Conservation (phyloP, 192 early-diverging fungal species). For the Hyaloraphidium curvatum region DNA sequence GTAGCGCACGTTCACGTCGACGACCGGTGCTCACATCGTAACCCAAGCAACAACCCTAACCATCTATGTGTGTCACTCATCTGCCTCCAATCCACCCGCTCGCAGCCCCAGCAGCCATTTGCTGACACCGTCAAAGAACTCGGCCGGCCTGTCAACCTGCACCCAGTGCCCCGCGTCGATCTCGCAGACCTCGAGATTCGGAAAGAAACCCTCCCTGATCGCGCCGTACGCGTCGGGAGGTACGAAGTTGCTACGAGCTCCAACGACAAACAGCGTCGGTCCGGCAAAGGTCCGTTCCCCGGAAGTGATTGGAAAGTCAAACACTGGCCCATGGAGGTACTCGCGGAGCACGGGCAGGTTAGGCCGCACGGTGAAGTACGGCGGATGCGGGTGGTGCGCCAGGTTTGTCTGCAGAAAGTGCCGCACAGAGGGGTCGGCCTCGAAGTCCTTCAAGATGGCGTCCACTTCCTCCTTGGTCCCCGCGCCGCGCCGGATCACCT, state of each 20-base stretch:
- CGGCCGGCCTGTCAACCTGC: too few relatives aligned
- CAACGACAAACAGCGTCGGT: slow-evolving; percentile 67
- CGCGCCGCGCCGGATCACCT: slow-evolving; percentile 26
- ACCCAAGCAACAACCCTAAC: too few relatives aligned
- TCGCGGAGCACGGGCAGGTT: slow-evolving; percentile 48
- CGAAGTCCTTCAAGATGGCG: slow-evolving; percentile 24
- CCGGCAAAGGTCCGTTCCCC: slow-evolving; percentile 24
- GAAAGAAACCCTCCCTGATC: slow-evolving; percentile 56
- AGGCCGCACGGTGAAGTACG: slow-evolving; percentile 41
- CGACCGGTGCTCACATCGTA: too few relatives aligned
- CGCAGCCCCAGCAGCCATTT: too few relatives aligned
- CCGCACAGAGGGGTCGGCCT: slow-evolving; percentile 22
- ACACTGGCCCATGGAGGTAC: slow-evolving; percentile 25
- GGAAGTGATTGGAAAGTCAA: slow-evolving; percentile 13
- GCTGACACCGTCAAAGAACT: too few relatives aligned
- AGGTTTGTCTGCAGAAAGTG: slow-evolving; percentile 88
- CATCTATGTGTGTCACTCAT: too few relatives aligned
- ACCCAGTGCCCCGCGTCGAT: slow-evolving; percentile 88
- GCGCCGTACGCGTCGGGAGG: slow-evolving; percentile 21
- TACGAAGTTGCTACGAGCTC: slow-evolving; percentile 46
- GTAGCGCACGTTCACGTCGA: too few relatives aligned
- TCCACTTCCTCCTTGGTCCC: slow-evolving; percentile 40
- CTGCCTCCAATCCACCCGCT: too few relatives aligned
- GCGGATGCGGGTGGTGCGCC: slow-evolving; percentile 25
- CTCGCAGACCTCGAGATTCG: slow-evolving; percentile 34